phyloP scores from a whole-genome alignment of 2,329 filamentous ascomycete genomes.

The Sporothrix protearum region DNA sequence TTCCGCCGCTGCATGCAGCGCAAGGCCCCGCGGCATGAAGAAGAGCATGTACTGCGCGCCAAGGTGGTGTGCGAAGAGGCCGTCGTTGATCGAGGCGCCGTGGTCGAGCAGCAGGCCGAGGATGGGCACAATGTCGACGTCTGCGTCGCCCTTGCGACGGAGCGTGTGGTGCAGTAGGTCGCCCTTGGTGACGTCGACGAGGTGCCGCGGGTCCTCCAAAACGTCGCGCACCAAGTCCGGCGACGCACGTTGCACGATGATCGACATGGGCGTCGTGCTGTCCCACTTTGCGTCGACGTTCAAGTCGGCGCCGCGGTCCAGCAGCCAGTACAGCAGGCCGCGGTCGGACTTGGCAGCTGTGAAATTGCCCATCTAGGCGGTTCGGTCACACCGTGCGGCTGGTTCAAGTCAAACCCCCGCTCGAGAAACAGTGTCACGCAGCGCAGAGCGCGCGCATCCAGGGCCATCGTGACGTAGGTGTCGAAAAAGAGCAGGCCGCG shows the following conservation, averaged over 20 bases:
- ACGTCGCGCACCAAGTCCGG: background rate
- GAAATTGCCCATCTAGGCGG: background rate
- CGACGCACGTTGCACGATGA: background rate
- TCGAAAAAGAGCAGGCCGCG: background rate
- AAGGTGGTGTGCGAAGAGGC: background rate
- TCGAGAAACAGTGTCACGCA: slow-evolving; percentile 6
- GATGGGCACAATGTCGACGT: background rate
- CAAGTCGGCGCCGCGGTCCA: slow-evolving; percentile 5
- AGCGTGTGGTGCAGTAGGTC: slow-evolving; percentile 7
- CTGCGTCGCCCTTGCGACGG: background rate
- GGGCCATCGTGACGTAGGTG: background rate
- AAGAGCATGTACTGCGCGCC: background rate
- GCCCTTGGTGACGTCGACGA: background rate
- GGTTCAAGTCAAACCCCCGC: background rate
- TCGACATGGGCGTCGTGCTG: background rate
- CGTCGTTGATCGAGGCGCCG: slow-evolving; percentile 12
- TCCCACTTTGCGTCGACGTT: background rate
- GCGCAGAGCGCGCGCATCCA: background rate
- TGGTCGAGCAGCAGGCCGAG: slow-evolving; percentile 16
- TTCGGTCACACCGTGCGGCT: background rate
- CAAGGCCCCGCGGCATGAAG: slow-evolving; percentile 1
- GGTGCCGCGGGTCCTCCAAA: slow-evolving; percentile 5
- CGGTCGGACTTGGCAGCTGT: background rate
- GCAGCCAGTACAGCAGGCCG: background rate
- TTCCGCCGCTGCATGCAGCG: slow-evolving; percentile 8